phyloP scores from a whole-genome alignment of 176 grass and related monocot species.

The Canna indica region DNA sequence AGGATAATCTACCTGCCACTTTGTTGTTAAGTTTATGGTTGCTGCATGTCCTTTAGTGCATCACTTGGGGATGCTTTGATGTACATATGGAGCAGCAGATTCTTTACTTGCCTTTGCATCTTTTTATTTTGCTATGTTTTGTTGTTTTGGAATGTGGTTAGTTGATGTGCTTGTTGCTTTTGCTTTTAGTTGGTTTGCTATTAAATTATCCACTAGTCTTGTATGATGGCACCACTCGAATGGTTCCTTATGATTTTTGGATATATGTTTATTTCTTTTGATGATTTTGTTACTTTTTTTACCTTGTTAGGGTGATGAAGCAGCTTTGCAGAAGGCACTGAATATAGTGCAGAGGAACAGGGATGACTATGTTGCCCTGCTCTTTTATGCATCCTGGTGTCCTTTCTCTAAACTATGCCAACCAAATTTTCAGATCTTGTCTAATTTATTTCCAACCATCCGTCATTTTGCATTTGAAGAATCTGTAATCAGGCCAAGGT shows the following conservation, averaged over 20 bases:
- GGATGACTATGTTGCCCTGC: slow-evolving; percentile 12
- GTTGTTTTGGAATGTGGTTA: background rate
- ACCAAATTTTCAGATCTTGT: slow-evolving; percentile 24
- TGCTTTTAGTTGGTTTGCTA: background rate
- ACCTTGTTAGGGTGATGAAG: slow-evolving; percentile 21
- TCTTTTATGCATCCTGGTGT: slow-evolving; percentile 30
- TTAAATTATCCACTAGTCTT: background rate
- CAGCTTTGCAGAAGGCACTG: slow-evolving; percentile 8
- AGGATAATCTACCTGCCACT: no score
- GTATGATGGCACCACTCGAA: background rate
- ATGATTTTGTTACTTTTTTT: background rate
- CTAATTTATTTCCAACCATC: slow-evolving; percentile 14
- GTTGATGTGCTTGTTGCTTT: background rate
- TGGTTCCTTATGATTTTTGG: background rate
- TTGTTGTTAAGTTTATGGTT: no score
- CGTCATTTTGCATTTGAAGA: slow-evolving; percentile 29
- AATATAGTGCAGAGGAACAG: slow-evolving; percentile 15
- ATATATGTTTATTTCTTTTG: background rate
- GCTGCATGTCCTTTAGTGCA: background rate
- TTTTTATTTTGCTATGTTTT: background rate
- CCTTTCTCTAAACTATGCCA: slow-evolving; percentile 22
- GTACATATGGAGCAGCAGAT: background rate
- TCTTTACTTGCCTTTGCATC: no score
- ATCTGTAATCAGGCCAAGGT: slow-evolving; percentile 26
- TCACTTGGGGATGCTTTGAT: background rate